Evolutionary conservation across 1,284 basidiomycete genomes (phyloP).

Genomic region (Ceratobasidium sp.): DNA sequence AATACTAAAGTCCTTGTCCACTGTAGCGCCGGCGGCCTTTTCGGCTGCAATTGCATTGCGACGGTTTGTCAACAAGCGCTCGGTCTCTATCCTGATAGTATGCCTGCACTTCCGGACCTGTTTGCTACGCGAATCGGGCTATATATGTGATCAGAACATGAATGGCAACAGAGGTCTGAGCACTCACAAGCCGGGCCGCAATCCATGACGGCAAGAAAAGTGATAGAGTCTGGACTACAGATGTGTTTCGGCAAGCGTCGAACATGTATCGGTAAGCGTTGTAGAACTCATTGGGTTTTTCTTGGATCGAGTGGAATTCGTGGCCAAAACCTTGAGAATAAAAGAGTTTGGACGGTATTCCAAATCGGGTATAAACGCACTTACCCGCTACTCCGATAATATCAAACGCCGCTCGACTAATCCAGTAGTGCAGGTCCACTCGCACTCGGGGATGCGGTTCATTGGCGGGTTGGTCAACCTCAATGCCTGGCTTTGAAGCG

Average conservation of each 20-base stretch:
- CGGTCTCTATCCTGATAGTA: constrained; percentile 14
- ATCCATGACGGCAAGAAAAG: constrained; percentile 23
- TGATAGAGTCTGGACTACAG: constrained; percentile 44
- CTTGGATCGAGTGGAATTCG: constrained; percentile 74
- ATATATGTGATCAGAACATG: not conserved
- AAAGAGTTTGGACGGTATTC: not conserved
- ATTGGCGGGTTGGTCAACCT: constrained; percentile 14
- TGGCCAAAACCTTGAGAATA: constrained; percentile 71
- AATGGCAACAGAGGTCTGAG: not conserved
- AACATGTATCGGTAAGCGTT: constrained; percentile 80
- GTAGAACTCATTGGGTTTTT: constrained; percentile 76
- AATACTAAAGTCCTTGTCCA: constrained; percentile 53
- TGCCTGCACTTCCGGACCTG: constrained; percentile 43
- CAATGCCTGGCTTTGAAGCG: constrained; percentile 39
- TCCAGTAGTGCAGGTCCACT: constrained; percentile 74
- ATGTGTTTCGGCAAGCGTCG: constrained; percentile 43
- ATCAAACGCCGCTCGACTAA: constrained; percentile 78
- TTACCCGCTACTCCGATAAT: constrained; percentile 77
- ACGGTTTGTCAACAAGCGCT: constrained; percentile 43
- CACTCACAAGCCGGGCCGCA: constrained; percentile 44
- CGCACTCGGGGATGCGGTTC: constrained; percentile 41
- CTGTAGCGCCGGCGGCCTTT: constrained; percentile 44
- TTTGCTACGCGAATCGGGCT: constrained; percentile 42
- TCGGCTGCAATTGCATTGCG: constrained; percentile 47
- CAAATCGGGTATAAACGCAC: not conserved